Conservation (phyloP, 2,329 filamentous ascomycete species). For the Phialemonium atrogriseum region DNA sequence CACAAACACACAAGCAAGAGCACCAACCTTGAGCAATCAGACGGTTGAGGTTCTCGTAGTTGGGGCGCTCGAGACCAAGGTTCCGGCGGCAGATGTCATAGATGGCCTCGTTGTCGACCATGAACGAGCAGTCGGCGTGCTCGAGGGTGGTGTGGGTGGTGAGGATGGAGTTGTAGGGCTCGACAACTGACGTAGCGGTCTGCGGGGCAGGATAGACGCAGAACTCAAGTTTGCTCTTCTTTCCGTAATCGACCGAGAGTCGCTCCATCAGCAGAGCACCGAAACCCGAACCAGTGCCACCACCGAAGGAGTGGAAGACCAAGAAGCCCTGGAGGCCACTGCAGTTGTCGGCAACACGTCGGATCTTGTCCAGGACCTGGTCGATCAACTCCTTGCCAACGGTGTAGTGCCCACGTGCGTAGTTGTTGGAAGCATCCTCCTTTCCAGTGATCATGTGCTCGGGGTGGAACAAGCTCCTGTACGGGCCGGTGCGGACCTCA, state of each 20-base stretch:
- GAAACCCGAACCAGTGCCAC: constrained; percentile 97
- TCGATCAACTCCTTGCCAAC: constrained; percentile 99
- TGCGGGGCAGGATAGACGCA: constrained; percentile 97
- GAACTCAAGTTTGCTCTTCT: constrained; percentile 99
- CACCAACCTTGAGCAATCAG: constrained; percentile 84
- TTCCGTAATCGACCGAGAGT: constrained; percentile 97
- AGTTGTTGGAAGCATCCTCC: constrained; percentile 99
- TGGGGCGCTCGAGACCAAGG: constrained; percentile 92
- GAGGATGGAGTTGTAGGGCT: constrained; percentile 99
- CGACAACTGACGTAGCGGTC: constrained; percentile 93
- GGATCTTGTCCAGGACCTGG: constrained; percentile 94
- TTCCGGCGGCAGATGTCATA: constrained; percentile 99
- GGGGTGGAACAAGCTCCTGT: constrained; percentile 95
- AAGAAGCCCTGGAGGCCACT: constrained; percentile 97
- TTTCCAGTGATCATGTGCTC: constrained; percentile 99
- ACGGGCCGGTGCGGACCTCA: constrained; percentile 94
- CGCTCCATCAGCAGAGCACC: constrained; percentile 98
- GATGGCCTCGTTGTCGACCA: constrained; percentile 99
- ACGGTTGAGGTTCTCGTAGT: constrained; percentile 98
- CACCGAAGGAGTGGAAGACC: constrained; percentile 99
- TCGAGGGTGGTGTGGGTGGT: constrained; percentile 98
- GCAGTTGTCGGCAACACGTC: constrained; percentile 96
- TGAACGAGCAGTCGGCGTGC: constrained; percentile 99
- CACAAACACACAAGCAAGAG: constrained; percentile 1
- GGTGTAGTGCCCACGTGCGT: constrained; percentile 98